Conservation (phyloP, 495 filamentous ascomycete genomes). For the Xylaria flabelliformis region DNA sequence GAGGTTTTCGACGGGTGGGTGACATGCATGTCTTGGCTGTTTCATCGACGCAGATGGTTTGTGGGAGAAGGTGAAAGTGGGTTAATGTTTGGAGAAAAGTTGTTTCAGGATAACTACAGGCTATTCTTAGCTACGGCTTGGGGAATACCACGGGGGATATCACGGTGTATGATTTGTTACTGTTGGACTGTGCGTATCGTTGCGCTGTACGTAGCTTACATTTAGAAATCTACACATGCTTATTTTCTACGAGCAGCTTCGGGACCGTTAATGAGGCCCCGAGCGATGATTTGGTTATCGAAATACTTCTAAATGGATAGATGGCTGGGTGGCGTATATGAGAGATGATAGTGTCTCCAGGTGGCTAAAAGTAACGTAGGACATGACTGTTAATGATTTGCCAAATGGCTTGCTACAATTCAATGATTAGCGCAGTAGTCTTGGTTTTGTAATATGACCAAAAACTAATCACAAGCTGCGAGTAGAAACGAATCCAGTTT, state of each 20-base stretch:
- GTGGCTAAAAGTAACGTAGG: slow-evolving; percentile 3
- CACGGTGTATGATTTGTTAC: neutral
- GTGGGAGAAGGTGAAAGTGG: slow-evolving; percentile 6
- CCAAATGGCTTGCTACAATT: neutral
- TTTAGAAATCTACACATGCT: neutral
- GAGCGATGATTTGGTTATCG: neutral
- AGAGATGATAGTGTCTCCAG: neutral
- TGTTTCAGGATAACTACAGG: slow-evolving; percentile 22
- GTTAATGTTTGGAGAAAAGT: neutral
- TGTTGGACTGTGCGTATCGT: neutral
- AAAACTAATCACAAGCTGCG: neutral
- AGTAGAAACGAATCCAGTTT: neutral
- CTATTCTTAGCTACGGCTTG: slow-evolving; percentile 24
- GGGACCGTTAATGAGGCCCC: neutral
- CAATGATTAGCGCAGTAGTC: neutral
- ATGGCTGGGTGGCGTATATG: neutral
- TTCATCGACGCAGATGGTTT: slow-evolving; percentile 24
- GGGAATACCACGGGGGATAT: slow-evolving; percentile 1
- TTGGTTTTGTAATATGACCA: neutral
- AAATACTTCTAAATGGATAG: neutral
- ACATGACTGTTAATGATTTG: neutral
- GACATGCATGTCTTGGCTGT: slow-evolving; percentile 23
- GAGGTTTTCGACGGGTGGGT: neutral
- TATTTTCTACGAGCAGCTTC: neutral
- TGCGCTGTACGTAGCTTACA: neutral